Base-by-base conservation (phyloP, 1,139 yeast genomes). In the Yamadazyma dendronema region DNA sequence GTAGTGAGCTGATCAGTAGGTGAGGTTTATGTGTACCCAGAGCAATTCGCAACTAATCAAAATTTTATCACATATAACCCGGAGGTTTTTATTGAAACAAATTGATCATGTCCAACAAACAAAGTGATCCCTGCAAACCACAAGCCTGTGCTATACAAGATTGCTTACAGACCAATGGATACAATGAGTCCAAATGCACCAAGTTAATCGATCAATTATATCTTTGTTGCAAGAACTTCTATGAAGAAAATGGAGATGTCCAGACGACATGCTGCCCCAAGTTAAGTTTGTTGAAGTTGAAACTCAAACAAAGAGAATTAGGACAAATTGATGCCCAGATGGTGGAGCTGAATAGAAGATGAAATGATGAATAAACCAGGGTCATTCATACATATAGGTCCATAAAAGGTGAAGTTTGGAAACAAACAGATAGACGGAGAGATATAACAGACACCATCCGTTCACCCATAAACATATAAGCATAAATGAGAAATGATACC, bases 101-200 rank as follows among this genome's bases (percentile, higher is more conserved):
- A n/a, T 15, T 28, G 10, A n/a, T n/a, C 16, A 23, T 17, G 28
- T 26, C 28, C 4, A 27, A 13, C 11, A 26, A 31, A 30, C 26
- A 19, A 24, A 13, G 17, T 21, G 79, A 76, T 41, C 74, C 84
- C 1, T 82, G 89, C 56, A 79, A 81, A 49, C 69, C 82, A 2
- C 70, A 78, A 46, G 89, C 89, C 6, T 82, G 89, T 61, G 78
- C 77, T 5, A 82, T 82, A 19, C 88, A 82, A 54, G 72, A 81
- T 61, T 83, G 90, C 50, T 57, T 83, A 22, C 64, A 67, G 38
- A 51, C 57, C 12, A 71, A 68, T 46, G 73, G 74, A 23, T 82
- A 76, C 55, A 68, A 81, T 52, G 90, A 83, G 56, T 55, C 83
- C 8, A 77, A 72, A 49, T 83, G 90, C 53, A 68, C 83, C 7